Conservation (phyloP, 2,329 filamentous ascomycete species). For the Monilinia polystroma region DNA sequence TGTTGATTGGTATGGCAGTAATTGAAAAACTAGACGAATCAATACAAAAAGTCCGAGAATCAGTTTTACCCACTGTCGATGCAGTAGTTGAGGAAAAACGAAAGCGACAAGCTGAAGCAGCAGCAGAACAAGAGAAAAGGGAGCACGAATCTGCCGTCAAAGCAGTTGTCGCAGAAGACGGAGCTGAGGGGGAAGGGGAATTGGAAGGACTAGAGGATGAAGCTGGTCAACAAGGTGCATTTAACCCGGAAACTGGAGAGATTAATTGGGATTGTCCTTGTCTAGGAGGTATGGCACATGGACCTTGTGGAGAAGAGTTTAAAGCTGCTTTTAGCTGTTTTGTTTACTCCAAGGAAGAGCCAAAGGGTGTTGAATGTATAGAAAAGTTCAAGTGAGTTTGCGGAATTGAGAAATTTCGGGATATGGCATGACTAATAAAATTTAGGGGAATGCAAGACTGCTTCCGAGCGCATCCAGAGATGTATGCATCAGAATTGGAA, state of each 20-base stretch:
- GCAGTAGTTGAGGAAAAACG: conserved; percentile 65
- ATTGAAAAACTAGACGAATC: conserved; percentile 42
- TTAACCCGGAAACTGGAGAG: conserved; percentile 97
- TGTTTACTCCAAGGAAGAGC: conserved; percentile 90
- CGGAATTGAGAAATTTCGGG: not conserved
- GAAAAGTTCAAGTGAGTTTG: conserved; percentile 87
- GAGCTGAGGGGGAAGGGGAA: conserved; percentile 33
- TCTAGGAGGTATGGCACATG: conserved; percentile 93
- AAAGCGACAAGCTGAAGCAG: conserved; percentile 36
- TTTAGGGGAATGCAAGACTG: conserved; percentile 92
- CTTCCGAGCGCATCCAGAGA: conserved; percentile 87
- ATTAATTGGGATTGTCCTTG: conserved; percentile 99
- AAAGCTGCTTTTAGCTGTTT: conserved; percentile 97
- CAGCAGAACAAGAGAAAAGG: conserved; percentile 34
- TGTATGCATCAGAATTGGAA: conserved; percentile 86
- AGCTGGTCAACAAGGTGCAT: conserved; percentile 83
- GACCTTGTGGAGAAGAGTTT: conserved; percentile 94
- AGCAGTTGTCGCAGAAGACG: conserved; percentile 30
- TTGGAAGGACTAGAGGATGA: conserved; percentile 71
- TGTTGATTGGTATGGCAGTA: conserved; percentile 35
- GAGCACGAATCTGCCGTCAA: conserved; percentile 29
- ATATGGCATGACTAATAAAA: conserved; percentile 31
- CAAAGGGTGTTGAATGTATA: conserved; percentile 97
- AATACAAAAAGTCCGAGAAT: conserved; percentile 43
- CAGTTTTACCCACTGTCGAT: conserved; percentile 63